A percentile compares a stretch with the other conserved stretches of the same genome.
Conservation (phyloP, 495 filamentous ascomycete species). For the Pseudoneurospora amorphoporcata region DNA sequence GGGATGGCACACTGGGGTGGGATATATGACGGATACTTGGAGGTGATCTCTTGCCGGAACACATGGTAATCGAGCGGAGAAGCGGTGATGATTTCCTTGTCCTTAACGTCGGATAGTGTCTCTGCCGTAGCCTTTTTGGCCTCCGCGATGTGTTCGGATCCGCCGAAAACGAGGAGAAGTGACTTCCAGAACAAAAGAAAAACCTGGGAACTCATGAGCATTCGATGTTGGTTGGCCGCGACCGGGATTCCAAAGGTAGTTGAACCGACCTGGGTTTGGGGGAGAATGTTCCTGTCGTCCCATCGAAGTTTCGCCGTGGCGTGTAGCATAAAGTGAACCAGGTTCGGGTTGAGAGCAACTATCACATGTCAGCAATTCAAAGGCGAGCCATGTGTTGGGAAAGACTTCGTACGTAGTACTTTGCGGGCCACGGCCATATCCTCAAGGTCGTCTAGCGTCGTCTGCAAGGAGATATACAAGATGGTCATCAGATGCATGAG, state of each 20-base stretch:
- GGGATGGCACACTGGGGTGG: constrained; percentile 77
- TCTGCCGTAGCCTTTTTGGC: constrained; percentile 58
- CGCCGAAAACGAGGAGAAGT: constrained; percentile 74
- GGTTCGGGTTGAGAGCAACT: constrained; percentile 52
- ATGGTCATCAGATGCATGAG: constrained; percentile 53
- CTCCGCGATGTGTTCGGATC: constrained; percentile 55
- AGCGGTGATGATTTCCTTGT: constrained; percentile 63
- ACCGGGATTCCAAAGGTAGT: not conserved
- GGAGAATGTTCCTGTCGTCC: constrained; percentile 53
- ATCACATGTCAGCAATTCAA: constrained; percentile 11
- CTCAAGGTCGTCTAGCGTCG: constrained; percentile 41
- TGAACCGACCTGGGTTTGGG: constrained; percentile 21
- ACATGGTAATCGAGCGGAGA: constrained; percentile 93
- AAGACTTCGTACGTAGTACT: constrained; percentile 29
- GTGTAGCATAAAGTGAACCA: constrained; percentile 64
- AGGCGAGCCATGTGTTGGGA: constrained; percentile 3
- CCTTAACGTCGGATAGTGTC: constrained; percentile 25
- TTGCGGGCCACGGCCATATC: constrained; percentile 27
- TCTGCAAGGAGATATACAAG: constrained; percentile 64
- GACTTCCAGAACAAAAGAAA: constrained; percentile 87
- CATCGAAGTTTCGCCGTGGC: constrained; percentile 72
- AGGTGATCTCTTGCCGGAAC: constrained; percentile 96
- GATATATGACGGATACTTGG: constrained; percentile 94
- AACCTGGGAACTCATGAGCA: constrained; percentile 29
- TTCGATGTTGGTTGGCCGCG: constrained; percentile 10